Percentiles rank a stretch among this genome's conserved stretches.
These are phyloP conservation scores for Juglanconis oblonga DNA, from an alignment of 2,329 filamentous ascomycete species.

Conservation along the genomic window DNA sequence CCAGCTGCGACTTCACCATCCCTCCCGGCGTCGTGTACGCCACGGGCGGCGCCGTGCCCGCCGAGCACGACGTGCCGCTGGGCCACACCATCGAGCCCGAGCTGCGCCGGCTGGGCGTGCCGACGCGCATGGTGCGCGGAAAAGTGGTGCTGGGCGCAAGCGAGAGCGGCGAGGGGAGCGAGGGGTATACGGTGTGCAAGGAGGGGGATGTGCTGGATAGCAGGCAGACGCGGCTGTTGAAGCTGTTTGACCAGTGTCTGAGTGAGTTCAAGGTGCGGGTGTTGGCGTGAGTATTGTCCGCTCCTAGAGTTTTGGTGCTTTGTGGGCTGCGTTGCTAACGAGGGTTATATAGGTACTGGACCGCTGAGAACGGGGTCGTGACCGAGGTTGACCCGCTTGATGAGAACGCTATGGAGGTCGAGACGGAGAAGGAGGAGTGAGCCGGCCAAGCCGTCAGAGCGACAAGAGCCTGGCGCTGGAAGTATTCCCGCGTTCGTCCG, in stretches of 20 bases:
- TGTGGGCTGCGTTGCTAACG: conserved; percentile 16
- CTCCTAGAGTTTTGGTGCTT: not conserved
- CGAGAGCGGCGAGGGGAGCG: conserved; percentile 50
- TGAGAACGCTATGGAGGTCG: conserved; percentile 25
- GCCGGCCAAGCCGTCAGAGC: not conserved
- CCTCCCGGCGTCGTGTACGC: conserved; percentile 81
- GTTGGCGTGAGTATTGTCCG: conserved; percentile 56
- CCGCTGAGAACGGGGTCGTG: conserved; percentile 54
- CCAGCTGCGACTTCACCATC: conserved; percentile 73
- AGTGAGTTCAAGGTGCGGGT: conserved; percentile 86
- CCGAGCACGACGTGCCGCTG: conserved; percentile 80
- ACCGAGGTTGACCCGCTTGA: conserved; percentile 49
- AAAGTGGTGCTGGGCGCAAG: conserved; percentile 68
- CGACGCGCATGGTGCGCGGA: conserved; percentile 83
- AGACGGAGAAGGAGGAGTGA: conserved; percentile 25
- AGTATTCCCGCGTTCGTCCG: not conserved
- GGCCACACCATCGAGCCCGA: conserved; percentile 89
- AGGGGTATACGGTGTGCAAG: conserved; percentile 75
- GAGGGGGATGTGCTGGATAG: conserved; percentile 84
- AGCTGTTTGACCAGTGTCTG: conserved; percentile 87
- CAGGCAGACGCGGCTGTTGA: conserved; percentile 87
- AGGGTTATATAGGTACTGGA: conserved; percentile 54
- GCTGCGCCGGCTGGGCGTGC: conserved; percentile 83
- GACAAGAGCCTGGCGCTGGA: not conserved
- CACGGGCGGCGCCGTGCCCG: conserved; percentile 73